Conservation (phyloP, 2,329 filamentous ascomycete genomes). For the Apiospora rasikravindrae region DNA sequence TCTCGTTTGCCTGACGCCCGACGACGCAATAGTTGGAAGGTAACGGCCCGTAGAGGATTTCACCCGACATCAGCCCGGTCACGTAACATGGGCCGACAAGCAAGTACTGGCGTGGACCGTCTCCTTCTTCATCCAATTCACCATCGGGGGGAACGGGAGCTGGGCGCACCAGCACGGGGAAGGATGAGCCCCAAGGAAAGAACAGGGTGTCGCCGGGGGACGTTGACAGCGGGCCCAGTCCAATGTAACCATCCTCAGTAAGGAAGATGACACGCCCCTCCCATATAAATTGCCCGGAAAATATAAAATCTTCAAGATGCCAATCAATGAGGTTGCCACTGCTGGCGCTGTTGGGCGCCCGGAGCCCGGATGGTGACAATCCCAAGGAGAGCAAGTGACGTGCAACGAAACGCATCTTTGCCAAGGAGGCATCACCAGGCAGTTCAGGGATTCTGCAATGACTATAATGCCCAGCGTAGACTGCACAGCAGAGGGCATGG, state of each 20-base stretch:
- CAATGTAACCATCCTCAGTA: neutral
- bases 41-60: neutral
- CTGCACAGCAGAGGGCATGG: neutral
- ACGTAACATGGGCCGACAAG: constrained; percentile 1
- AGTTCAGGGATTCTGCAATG: neutral
- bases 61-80: constrained; percentile 4
- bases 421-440: neutral
- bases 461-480: neutral
- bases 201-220: neutral
- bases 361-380: neutral
- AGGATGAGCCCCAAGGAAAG: neutral
- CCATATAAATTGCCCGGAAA: neutral
- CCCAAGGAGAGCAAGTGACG: neutral
- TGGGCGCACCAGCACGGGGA: neutral
- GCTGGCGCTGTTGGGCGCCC: too few relatives aligned
- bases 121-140: too few relatives aligned
- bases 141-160: neutral
- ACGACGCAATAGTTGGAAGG: neutral
- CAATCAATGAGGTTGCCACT: neutral
- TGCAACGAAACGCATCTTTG: neutral
- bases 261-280: neutral
- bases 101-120: neutral
- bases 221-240: neutral
- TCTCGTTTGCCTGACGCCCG: neutral
- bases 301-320: neutral